Conservation (phyloP, 805 yeast species). For the Metschnikowia hibisci region DNA sequence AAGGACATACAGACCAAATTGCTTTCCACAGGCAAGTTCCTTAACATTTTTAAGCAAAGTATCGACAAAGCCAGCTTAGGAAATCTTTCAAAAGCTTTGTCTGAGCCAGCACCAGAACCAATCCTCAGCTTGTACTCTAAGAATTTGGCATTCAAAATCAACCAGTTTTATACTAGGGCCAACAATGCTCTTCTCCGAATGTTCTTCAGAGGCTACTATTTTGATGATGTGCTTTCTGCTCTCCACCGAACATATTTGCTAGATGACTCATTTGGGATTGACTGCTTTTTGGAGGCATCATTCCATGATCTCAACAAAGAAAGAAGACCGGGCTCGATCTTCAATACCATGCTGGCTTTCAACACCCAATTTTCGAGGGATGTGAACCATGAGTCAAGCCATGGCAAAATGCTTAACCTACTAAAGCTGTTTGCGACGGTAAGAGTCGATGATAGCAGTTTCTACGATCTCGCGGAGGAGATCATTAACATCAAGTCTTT, state of each 20-base stretch:
- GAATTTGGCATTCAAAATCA: conserved; percentile 52
- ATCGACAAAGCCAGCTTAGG: conserved; percentile 43
- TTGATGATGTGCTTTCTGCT: conserved; percentile 43
- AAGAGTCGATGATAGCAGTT: conserved; percentile 43
- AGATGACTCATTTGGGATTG: conserved; percentile 47
- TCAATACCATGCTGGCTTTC: conserved; percentile 9
- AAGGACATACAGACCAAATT: conserved; percentile 58
- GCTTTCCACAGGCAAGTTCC: conserved; percentile 77
- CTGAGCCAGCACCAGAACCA: conserved; percentile 14
- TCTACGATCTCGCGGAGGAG: conserved; percentile 43
- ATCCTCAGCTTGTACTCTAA: conserved; percentile 32
- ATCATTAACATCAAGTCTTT: conserved; percentile 52
- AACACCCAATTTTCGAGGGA: conserved; percentile 7
- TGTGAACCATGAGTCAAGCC: not conserved
- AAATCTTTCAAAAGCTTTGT: conserved; percentile 23
- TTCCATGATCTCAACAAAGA: conserved; percentile 50
- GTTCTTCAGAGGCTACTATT: conserved; percentile 56
- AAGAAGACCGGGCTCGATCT: conserved; percentile 27
- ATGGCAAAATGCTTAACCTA: not conserved
- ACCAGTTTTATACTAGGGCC: conserved; percentile 62
- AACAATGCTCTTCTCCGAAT: conserved; percentile 57
- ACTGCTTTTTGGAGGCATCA: conserved; percentile 49
- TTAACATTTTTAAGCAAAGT: conserved; percentile 67
- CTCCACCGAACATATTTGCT: conserved; percentile 59
- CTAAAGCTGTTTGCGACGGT: conserved; percentile 22